Evolutionary conservation across 2,329 filamentous ascomycete species (phyloP).

Genomic region (Didymella arachidicola): DNA sequence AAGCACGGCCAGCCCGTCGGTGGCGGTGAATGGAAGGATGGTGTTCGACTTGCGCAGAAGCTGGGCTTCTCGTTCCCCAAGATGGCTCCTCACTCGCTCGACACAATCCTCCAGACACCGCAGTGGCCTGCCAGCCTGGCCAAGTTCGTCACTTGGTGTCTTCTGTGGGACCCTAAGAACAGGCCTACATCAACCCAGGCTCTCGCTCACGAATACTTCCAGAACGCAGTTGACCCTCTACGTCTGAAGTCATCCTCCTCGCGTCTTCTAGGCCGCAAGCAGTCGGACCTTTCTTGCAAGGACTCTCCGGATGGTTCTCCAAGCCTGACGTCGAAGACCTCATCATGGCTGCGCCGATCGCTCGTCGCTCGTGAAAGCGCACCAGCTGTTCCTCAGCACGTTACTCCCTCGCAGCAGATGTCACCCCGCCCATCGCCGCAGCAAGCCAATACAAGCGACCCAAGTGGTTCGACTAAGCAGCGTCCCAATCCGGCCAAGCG

Average conservation of each 20-base stretch:
- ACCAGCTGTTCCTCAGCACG: conserved; percentile 63
- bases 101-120: conserved; percentile 86
- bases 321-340: conserved; percentile 78
- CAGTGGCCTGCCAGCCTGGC: conserved; percentile 90
- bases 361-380: conserved; percentile 79
- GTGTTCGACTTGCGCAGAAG: conserved; percentile 89
- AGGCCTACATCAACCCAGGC: conserved; percentile 92
- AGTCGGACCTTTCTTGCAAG: conserved; percentile 77
- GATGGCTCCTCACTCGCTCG: conserved; percentile 98
- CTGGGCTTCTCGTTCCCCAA: conserved; percentile 97
- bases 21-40: conserved; percentile 97
- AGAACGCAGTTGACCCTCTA: conserved; percentile 88
- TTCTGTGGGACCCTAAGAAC: conserved; percentile 97
- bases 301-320: conserved; percentile 65
- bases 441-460: conserved; percentile 55
- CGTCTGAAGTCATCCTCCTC: conserved; percentile 90
- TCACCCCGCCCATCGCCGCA: conserved; percentile 54
- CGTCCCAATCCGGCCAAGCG: conserved; percentile 75
- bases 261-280: conserved; percentile 84
- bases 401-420: conserved; percentile 49
- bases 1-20: conserved; percentile 86
- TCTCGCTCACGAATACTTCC: conserved; percentile 93
- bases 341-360: conserved; percentile 92
- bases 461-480: conserved; percentile 57
- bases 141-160: conserved; percentile 96